phyloP scores from a whole-genome alignment of 371 early-diverging fungal species.

The Rhizomucor pusillus region DNA sequence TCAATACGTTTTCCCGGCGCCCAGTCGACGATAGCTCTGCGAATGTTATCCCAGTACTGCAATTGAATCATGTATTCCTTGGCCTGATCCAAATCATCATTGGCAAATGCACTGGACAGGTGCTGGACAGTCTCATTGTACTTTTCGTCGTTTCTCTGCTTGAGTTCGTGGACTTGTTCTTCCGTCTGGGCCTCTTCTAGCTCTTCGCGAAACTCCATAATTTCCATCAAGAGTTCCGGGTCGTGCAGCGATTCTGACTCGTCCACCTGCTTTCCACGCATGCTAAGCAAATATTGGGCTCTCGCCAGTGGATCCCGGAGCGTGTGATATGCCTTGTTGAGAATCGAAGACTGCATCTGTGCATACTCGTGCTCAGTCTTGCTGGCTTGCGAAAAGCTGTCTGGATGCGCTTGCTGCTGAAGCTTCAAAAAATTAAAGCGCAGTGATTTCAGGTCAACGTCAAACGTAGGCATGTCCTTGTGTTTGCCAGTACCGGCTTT shows the following conservation, averaged over 20 bases:
- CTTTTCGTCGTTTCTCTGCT: constrained; percentile 26
- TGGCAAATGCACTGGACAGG: constrained; percentile 51
- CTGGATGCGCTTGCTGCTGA: constrained; percentile 88
- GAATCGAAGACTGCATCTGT: constrained; percentile 75
- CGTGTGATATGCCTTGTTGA: constrained; percentile 86
- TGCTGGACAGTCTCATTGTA: constrained; percentile 31
- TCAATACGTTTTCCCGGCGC: constrained; percentile 38
- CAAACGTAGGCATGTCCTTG: constrained; percentile 38
- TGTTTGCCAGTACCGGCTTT: constrained; percentile 15
- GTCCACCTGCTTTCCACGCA: constrained; percentile 55
- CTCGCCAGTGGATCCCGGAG: constrained; percentile 76
- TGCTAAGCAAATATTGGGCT: constrained; percentile 76
- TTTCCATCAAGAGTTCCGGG: constrained; percentile 76
- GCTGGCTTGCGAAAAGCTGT: constrained; percentile 70
- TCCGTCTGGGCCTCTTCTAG: constrained; percentile 34
- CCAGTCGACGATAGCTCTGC: constrained; percentile 65
- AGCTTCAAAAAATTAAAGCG: constrained; percentile 65
- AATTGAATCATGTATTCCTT: constrained; percentile 60
- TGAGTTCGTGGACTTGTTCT: constrained; percentile 9
- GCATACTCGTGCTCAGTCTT: constrained; percentile 74
- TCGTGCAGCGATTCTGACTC: constrained; percentile 71
- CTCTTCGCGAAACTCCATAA: constrained; percentile 66
- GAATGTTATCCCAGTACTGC: constrained; percentile 70
- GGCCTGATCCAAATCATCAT: constrained; percentile 49
- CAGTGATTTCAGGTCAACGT: constrained; percentile 65